Evolutionary conservation across 352 stramenopile species (phyloP).

Genomic region (Blastocystis sp.): DNA sequence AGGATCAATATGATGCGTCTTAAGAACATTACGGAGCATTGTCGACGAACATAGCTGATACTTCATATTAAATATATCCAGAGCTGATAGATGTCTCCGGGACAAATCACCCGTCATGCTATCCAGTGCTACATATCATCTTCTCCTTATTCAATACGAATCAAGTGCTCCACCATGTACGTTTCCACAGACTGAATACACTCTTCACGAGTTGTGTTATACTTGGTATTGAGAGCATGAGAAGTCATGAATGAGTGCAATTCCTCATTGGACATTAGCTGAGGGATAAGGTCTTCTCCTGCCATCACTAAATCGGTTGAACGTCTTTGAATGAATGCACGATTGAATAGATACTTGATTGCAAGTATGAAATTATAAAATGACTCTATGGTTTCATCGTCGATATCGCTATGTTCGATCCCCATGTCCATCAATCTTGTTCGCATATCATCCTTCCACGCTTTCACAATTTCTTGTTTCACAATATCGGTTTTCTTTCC

Average conservation of each 20-base stretch:
- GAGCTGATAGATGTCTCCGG: conserved; percentile 9
- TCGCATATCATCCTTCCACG: not conserved
- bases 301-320: conserved; percentile 31
- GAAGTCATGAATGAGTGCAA: not conserved
- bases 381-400: not conserved
- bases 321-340: not conserved
- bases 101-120: not conserved
- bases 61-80: conserved; percentile 35
- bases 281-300: not conserved
- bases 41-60: not conserved
- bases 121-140: not conserved
- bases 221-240: not conserved
- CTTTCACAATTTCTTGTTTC: not conserved
- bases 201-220: not conserved
- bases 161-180: conserved; percentile 48
- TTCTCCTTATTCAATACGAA: not conserved
- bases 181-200: conserved; percentile 58
- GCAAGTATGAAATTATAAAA: conserved; percentile 27
- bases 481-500: not conserved
- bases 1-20: not conserved
- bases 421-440: not conserved
- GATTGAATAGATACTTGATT: not conserved
- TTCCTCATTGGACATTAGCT: not conserved
- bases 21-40: not conserved
- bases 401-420: not conserved